Evolutionary conservation across 1,284 basidiomycete species (phyloP), one percentile per base, ranked within the genome.

Genomic region (Cerioporus squamosus): DNA sequence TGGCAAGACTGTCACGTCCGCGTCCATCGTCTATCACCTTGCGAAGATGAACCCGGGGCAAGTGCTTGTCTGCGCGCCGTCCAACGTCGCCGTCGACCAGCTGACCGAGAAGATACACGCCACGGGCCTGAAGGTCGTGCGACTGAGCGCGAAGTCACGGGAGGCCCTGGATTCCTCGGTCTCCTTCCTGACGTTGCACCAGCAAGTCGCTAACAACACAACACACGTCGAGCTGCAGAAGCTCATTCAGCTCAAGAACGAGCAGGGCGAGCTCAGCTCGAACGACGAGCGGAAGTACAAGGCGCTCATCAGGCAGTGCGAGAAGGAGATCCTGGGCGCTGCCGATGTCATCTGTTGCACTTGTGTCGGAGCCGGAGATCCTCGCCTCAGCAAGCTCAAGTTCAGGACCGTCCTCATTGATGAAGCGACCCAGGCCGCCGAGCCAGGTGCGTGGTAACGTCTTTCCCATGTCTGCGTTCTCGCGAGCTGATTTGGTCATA

Each of bases 31-130:
- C 44, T 95, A 99, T 74, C 97, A 99, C 74, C 88, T 99, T 8
- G 95, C 95, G 54, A 98, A 98, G 79, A 99, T 99, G 97, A 98
- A 98, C 70, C 95, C 95, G 0, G 97, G 97, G 31, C 97, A 98
- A 75, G 97, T 99, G 23, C 90, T 99, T 43, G 97, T 99, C 59
- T 97, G 96, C 73, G 97, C 97, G 1, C 97, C 97, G 0, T 99
- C 97, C 54, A 99, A 99, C 77, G 97, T 99, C 64, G 97, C 97
- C 47, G 97, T 99, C 56, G 97, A 99, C 74, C 97, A 99, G 73
- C 84, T 99, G 55, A 97, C 96, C 18, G 97, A 98, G 77, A 99
- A 99, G 81, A 98, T 99, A 61, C 97, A 99, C 71, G 81, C 89
- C 23, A 98, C 97, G 6, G 97, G 97, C 0, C 83, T 99, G 66